A percentile compares a stretch with the other conserved stretches of the same genome.
phyloP scores from a whole-genome alignment of 805 yeast genomes.

The Nakazawaea ernobii region DNA sequence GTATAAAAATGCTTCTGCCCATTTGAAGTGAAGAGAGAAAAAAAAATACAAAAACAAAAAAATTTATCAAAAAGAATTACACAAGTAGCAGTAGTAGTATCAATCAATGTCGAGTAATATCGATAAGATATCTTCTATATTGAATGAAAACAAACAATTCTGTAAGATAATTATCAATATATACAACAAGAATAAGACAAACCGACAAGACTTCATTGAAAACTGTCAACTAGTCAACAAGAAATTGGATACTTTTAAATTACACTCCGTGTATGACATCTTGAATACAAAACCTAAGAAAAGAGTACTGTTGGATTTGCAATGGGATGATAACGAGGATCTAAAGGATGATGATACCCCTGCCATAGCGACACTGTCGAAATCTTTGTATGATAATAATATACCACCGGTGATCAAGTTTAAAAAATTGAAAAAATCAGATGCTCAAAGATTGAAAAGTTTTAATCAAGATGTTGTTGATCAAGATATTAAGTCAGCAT shows the following conservation, averaged over 20 bases:
- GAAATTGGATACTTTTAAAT: neutral
- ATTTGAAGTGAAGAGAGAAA: constrained; percentile 42
- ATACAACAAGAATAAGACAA: neutral
- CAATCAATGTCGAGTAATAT: neutral
- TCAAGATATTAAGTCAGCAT: neutral
- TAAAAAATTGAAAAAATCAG: constrained; percentile 3
- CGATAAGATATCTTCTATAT: constrained; percentile 1
- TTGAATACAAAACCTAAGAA: constrained; percentile 4
- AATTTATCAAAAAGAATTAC: neutral
- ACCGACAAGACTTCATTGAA: neutral
- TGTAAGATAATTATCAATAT: constrained; percentile 1
- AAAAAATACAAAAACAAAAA: neutral
- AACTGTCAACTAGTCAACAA: constrained; percentile 6
- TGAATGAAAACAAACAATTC: constrained; percentile 6
- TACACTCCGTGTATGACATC: constrained; percentile 1
- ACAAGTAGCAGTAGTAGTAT: neutral
- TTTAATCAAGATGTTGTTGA: neutral
- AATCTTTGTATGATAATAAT: neutral
- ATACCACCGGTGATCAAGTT: constrained; percentile 2
- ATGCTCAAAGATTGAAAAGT: constrained; percentile 1
- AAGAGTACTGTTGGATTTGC: neutral
- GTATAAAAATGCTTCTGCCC: constrained; percentile 87
- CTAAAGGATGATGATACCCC: neutral
- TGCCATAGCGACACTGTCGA: no score
- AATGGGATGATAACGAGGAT: constrained; percentile 2